A percentile compares a stretch with the other conserved stretches of the same genome.
Conservation (phyloP, 177 flowering plant species). For the Tripterygium wilfordii region DNA sequence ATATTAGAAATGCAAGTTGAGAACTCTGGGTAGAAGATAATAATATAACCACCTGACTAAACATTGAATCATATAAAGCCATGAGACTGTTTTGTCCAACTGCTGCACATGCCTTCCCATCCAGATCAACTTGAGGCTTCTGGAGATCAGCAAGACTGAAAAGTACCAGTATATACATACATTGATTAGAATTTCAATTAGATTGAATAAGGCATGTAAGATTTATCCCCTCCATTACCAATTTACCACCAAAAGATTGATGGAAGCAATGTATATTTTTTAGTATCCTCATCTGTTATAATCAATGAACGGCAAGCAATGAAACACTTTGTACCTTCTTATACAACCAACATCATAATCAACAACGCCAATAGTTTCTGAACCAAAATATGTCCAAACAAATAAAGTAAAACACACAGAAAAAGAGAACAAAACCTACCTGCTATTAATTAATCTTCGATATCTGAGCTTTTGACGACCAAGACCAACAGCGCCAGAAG, state of each 20-base stretch:
- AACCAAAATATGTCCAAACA: neutral
- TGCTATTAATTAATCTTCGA: slow-evolving; percentile 83
- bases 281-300: too few relatives aligned
- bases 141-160: slow-evolving; percentile 96
- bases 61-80: slow-evolving; percentile 92
- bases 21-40: too few relatives aligned
- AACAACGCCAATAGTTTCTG: neutral
- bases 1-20: too few relatives aligned
- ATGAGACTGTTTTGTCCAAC: slow-evolving; percentile 95
- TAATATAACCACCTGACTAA: slow-evolving; percentile 83
- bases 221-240: too few relatives aligned
- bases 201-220: too few relatives aligned
- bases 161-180: neutral
- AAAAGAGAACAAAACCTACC: too few relatives aligned
- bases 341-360: too few relatives aligned
- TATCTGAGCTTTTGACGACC: slow-evolving; percentile 79
- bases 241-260: too few relatives aligned
- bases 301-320: too few relatives aligned
- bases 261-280: too few relatives aligned
- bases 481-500: slow-evolving; percentile 76
- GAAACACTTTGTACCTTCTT: too few relatives aligned
- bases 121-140: slow-evolving; percentile 89
- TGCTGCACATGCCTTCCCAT: slow-evolving; percentile 99
- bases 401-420: neutral
- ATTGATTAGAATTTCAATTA: too few relatives aligned